These are phyloP conservation scores for Russula compacta DNA, from an alignment of 768 basidiomycete species.

Conservation along the genomic window DNA sequence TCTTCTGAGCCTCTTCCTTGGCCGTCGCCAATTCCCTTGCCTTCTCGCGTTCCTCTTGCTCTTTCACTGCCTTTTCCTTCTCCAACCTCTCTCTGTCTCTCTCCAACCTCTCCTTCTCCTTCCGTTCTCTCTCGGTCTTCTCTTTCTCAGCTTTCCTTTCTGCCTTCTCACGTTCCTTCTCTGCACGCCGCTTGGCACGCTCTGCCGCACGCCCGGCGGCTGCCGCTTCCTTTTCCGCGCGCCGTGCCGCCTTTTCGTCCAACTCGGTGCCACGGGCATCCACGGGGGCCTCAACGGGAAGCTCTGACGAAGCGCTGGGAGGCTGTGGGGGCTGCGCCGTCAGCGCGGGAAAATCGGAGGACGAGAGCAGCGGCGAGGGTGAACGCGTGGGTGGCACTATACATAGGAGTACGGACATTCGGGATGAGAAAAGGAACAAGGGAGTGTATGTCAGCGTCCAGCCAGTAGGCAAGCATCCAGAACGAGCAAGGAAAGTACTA, in stretches of 20 bases:
- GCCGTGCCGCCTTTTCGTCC: conserved; percentile 41
- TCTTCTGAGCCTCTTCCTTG: conserved; percentile 9
- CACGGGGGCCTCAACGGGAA: conserved; percentile 13
- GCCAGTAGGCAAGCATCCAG: conserved; percentile 14
- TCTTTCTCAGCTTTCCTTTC: conserved; percentile 50
- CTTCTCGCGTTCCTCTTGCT: conserved; percentile 21
- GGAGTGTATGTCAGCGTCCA: conserved; percentile 19
- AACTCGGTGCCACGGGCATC: conserved; percentile 26
- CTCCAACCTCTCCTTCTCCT: conserved; percentile 35
- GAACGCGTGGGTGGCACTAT: conserved; percentile 20
- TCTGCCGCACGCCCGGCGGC: conserved; percentile 56
- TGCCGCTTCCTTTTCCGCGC: conserved; percentile 44
- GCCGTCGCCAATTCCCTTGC: conserved; percentile 23
- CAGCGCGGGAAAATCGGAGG: conserved; percentile 72
- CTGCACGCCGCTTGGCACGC: conserved; percentile 51
- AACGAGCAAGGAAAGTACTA: conserved; percentile 2
- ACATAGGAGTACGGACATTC: conserved; percentile 21
- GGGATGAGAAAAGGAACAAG: conserved; percentile 21
- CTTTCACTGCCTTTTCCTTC: conserved; percentile 25
- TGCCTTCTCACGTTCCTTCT: conserved; percentile 46
- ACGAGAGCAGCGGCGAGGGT: conserved; percentile 42
- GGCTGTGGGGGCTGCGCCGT: conserved; percentile 30
- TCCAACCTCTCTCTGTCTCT: conserved; percentile 29
- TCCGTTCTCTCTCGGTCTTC: conserved; percentile 30
- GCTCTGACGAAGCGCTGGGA: conserved; percentile 26